These are phyloP conservation scores for Trichoderma sp. DNA, from an alignment of 2,329 filamentous ascomycete genomes.

Conservation along the genomic window DNA sequence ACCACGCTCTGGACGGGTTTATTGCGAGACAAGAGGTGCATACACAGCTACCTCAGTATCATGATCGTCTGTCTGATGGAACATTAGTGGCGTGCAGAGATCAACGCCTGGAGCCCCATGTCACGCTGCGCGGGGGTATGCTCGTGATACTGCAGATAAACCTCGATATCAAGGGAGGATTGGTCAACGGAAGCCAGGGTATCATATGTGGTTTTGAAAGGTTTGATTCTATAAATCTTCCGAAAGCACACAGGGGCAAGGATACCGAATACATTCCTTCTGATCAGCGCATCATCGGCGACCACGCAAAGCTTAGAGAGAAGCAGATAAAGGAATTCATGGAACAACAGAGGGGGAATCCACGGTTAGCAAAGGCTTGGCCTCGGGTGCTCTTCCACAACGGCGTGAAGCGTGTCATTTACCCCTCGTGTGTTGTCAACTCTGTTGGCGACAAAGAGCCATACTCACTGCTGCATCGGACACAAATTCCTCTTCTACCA, in stretches of 20 bases:
- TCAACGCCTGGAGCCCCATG: conserved; percentile 21
- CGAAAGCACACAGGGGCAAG: background rate
- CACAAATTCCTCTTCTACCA: conserved; percentile 58
- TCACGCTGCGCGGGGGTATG: conserved; percentile 23
- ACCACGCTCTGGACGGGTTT: conserved; percentile 14
- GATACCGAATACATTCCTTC: background rate
- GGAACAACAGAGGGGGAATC: background rate
- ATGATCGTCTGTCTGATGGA: conserved; percentile 12
- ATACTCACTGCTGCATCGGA: conserved; percentile 39
- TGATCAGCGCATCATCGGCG: background rate
- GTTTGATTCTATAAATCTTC: background rate
- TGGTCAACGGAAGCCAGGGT: conserved; percentile 31
- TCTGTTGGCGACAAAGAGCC: conserved; percentile 46
- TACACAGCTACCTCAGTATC: background rate
- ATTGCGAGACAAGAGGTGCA: background rate
- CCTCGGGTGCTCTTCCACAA: conserved; percentile 50
- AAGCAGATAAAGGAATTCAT: background rate
- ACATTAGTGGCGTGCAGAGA: conserved; percentile 20
- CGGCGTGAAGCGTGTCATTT: conserved; percentile 43
- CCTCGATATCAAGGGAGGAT: conserved; percentile 19
- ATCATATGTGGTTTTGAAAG: conserved; percentile 26
- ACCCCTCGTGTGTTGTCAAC: conserved; percentile 48
- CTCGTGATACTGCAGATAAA: conserved; percentile 29
- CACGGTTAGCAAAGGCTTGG: conserved; percentile 19
- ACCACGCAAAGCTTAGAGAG: background rate